These are phyloP conservation scores for Porpolomopsis calyptriformis DNA, from an alignment of 768 basidiomycete genomes.

Conservation along the genomic window DNA sequence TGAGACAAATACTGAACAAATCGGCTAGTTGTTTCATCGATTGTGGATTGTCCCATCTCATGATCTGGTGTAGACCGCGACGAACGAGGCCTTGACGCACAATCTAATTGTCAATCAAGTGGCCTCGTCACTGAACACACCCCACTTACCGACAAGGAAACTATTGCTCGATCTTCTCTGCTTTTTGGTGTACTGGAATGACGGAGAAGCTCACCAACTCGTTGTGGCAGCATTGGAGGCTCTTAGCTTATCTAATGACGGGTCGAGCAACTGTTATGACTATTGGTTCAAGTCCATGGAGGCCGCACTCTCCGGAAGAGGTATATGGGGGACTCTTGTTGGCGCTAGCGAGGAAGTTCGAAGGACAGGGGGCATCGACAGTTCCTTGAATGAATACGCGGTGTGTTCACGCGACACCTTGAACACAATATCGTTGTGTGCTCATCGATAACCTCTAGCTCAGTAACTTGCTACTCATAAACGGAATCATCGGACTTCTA, in stretches of 20 bases:
- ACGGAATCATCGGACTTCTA: conserved; percentile 48
- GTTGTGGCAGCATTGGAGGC: conserved; percentile 69
- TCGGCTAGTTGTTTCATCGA: conserved; percentile 29
- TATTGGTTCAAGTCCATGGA: conserved; percentile 88
- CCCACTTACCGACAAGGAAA: conserved; percentile 69
- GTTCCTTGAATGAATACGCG: conserved; percentile 73
- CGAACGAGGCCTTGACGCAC: conserved; percentile 64
- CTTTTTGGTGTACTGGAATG: conserved; percentile 60
- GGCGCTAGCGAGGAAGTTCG: conserved; percentile 89
- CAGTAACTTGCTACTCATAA: conserved; percentile 63
- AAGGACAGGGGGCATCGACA: conserved; percentile 52
- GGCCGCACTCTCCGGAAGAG: conserved; percentile 64
- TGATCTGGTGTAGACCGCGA: conserved; percentile 39
- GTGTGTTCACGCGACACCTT: conserved; percentile 33
- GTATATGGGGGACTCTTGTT: conserved; percentile 91
- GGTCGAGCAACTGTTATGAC: conserved; percentile 54
- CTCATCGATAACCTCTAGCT: conserved; percentile 30
- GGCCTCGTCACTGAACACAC: conserved; percentile 71
- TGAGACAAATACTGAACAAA: conserved; percentile 72
- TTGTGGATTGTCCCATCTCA: conserved; percentile 7
- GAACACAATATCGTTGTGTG: not conserved
- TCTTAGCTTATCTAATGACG: conserved; percentile 59
- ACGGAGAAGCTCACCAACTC: conserved; percentile 46
- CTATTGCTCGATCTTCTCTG: conserved; percentile 68
- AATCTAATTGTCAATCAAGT: conserved; percentile 68